Base-by-base conservation (phyloP, 805 yeast species). In the Blastobotrys chiropterorum region DNA sequence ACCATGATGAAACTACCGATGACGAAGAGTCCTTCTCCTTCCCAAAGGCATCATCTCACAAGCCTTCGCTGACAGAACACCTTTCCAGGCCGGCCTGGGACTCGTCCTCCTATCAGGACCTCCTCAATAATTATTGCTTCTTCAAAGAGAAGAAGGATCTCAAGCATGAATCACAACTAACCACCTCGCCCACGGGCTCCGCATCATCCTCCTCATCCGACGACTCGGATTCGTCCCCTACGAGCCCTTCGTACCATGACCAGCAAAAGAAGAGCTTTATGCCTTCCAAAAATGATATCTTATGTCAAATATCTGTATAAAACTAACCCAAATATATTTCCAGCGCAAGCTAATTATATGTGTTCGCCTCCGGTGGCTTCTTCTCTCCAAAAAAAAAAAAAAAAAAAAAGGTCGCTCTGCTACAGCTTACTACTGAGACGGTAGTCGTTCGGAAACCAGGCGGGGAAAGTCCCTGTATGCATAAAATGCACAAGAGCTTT, bases 91-190 rank as follows among this genome's bases (percentile, higher is more conserved):
- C 67, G 41, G 53, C 63, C 5, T 60, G 69, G 61, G 67, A 65
- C 53, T 67, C 74, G 16, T 49, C 63, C 7, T 57, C 65, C n/a
- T 71, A 71, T 57, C 67, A 70, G 57, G 70, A 64, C 47, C 58
- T 71, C 46, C 57, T 71, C 47, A 62, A 69, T 51, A 69, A 65
- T 56, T 71, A 71, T 61, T 71, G 75, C 57, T 71, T 71, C 53
- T 68, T 67, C 56, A 60, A 56, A n/a, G 34, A 26, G 34, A 26
- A 26, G 34, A 26, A 26, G 34, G 43, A 40, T 16, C 43, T 15
- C 19, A 15, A 6, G 43, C 43, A 40, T 40, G 20, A 7, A 8
- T n/a, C 8, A 15, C 16, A 40, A 15, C 19, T 40, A 16, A 40
- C 43, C 20, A 13, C 43, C 5, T 14, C 43, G 15, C 7, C 43